Base-by-base conservation (phyloP, 345 rosid species). In the Kernera saxatilis region DNA sequence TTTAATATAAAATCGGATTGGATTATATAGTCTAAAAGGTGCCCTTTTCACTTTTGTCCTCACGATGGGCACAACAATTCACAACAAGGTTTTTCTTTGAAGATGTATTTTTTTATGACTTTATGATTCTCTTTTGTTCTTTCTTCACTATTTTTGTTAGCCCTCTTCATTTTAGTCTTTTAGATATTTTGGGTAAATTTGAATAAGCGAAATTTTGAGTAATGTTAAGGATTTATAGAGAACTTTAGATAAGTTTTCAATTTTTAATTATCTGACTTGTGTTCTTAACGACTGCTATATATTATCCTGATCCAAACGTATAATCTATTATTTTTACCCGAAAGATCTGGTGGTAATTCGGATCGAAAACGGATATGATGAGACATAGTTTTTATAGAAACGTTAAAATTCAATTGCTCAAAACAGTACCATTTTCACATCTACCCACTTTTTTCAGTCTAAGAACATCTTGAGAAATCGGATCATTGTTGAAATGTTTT, bases 31-130 rank as follows among this genome's bases (percentile, higher is more conserved):
- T 69, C 43, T 48, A 14, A 3, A 4, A 8, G 5, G 0, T 15
- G 3, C 15, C 10, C 1, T 33, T 35, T 49, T 30, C 27, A 29
- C 37, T 53, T 53, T 0, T 44, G 68, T 63, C 19, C 41, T 45
- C 68, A 63, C 68, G 68, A 63, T 45, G 68, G 68, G 23, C 58
- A 53, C 58, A 53, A 22, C 39, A n/a, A n/a, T n/a, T n/a, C n/a
- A 11, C 67, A 14, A 15, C 40, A 60, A 25, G 36, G 11, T 5
- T 14, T 36, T 14, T 35, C 18, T 18, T 62, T 27, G 18, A 12
- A 35, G 17, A 49, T n/a, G n/a, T n/a, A n/a, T 5, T 37, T 18
- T 36, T 51, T 41, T 49, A 13, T 8, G 26, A n/a, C 49, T 54
- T 54, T 29, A 17, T 53, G 19, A 17, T 11, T 4, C 14, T 26